Percentiles rank a stretch among this genome's conserved stretches.
phyloP scores from a whole-genome alignment of 2,329 filamentous ascomycete species.

The Calonectria fujianensis region DNA sequence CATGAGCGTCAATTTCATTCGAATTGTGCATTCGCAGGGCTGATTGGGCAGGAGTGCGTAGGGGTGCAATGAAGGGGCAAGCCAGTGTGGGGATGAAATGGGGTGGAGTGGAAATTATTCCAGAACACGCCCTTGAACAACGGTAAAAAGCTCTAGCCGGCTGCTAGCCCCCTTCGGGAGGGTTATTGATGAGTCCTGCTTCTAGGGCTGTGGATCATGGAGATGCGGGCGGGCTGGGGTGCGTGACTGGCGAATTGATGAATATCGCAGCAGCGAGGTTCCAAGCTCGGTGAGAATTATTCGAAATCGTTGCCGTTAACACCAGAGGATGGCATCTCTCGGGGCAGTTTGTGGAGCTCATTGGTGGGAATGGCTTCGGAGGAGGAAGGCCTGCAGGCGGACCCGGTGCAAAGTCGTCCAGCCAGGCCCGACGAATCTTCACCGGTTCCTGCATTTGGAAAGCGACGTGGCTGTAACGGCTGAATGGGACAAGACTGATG shows the following conservation, averaged over 20 bases:
- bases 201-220: constrained; percentile 14
- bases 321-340: constrained; percentile 19
- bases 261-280: constrained; percentile 41
- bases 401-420: constrained; percentile 50
- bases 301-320: constrained; percentile 26
- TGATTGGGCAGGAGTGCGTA: constrained; percentile 54
- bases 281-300: background rate
- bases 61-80: constrained; percentile 45
- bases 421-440: constrained; percentile 51
- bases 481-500: constrained; percentile 37
- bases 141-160: constrained; percentile 42
- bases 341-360: constrained; percentile 30
- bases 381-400: constrained; percentile 45
- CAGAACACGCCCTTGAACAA: constrained; percentile 47
- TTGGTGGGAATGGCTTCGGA: constrained; percentile 50
- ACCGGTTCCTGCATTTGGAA: constrained; percentile 60
- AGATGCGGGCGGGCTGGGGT: constrained; percentile 16
- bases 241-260: constrained; percentile 18
- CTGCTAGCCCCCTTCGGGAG: constrained; percentile 42
- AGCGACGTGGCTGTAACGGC: constrained; percentile 52
- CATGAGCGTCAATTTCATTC: constrained; percentile 44
- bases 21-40: constrained; percentile 48
- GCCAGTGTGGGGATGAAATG: constrained; percentile 47
- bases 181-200: constrained; percentile 25
- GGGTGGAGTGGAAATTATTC: constrained; percentile 51